These are phyloP conservation scores for Trichoderma hamatum DNA, from an alignment of 2,329 filamentous ascomycete species.

Conservation along the genomic window DNA sequence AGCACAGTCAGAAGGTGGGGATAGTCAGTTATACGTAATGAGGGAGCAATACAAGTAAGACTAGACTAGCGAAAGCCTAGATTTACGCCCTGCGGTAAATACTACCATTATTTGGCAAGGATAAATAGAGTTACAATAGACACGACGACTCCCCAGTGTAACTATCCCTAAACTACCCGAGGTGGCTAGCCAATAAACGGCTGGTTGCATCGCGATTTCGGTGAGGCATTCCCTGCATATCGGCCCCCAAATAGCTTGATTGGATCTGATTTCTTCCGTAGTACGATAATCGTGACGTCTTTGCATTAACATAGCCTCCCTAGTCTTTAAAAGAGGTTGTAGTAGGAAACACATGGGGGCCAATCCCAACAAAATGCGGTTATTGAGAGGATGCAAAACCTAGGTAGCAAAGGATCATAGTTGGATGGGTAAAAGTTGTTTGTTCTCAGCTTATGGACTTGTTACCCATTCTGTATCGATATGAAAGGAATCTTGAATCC, in stretches of 20 bases:
- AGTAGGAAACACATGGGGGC: neutral
- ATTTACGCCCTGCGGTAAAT: neutral
- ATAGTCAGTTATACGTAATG: neutral
- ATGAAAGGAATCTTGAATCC: neutral
- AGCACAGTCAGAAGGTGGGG: neutral
- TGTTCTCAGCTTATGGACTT: no score
- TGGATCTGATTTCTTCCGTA: neutral
- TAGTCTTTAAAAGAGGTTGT: neutral
- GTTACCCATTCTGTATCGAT: neutral
- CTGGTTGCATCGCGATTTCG: neutral
- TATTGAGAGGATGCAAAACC: neutral
- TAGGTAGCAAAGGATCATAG: neutral
- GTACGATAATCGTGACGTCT: neutral
- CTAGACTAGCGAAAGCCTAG: neutral
- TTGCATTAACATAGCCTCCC: neutral
- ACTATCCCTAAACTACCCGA: neutral
- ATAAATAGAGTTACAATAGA: neutral
- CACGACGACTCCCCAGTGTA: neutral
- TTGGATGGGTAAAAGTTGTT: neutral
- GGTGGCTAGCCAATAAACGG: neutral
- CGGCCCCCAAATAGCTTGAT: neutral
- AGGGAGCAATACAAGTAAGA: neutral
- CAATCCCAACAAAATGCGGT: neutral
- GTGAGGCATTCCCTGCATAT: conserved; percentile 4
- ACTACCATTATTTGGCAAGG: neutral